Conservation (phyloP, 805 yeast species). For the Metahyphopichia silvanorum region DNA sequence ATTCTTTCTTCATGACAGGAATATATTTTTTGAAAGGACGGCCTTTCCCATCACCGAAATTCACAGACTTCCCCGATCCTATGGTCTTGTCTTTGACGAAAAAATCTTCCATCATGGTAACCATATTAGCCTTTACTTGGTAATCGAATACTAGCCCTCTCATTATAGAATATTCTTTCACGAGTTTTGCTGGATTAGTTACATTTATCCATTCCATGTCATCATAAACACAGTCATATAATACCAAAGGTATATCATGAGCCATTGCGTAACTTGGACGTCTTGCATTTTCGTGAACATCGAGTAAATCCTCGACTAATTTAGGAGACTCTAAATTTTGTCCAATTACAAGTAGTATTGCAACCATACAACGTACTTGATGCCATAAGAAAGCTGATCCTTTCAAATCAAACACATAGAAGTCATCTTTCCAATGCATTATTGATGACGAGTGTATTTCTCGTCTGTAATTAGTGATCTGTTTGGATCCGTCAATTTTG, state of each 20-base stretch:
- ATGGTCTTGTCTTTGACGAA: conserved; percentile 16
- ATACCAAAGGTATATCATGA: conserved; percentile 78
- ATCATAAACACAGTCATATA: conserved; percentile 80
- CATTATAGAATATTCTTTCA: conserved; percentile 41
- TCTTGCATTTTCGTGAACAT: conserved; percentile 53
- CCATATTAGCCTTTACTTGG: conserved; percentile 53
- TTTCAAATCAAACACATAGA: conserved; percentile 68
- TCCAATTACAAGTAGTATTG: conserved; percentile 75
- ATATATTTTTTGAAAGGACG: conserved; percentile 54
- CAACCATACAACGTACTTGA: conserved; percentile 95
- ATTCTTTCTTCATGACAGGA: conserved; percentile 53
- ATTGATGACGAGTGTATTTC: conserved; percentile 55
- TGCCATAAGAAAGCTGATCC: conserved; percentile 97
- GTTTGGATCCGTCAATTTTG: conserved; percentile 91
- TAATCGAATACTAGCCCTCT: conserved; percentile 54
- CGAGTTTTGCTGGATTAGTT: conserved; percentile 26
- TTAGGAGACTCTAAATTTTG: conserved; percentile 65
- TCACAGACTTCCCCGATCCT: conserved; percentile 33
- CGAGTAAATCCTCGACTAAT: conserved; percentile 56
- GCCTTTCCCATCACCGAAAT: conserved; percentile 79
- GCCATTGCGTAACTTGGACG: conserved; percentile 89
- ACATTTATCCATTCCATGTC: conserved; percentile 62
- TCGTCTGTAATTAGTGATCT: conserved; percentile 76
- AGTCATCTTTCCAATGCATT: conserved; percentile 35
- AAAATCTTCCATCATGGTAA: conserved; percentile 44